These are phyloP conservation scores for Eucalyptus viminalis DNA, from an alignment of 345 rosid genomes.

Conservation along the genomic window DNA sequence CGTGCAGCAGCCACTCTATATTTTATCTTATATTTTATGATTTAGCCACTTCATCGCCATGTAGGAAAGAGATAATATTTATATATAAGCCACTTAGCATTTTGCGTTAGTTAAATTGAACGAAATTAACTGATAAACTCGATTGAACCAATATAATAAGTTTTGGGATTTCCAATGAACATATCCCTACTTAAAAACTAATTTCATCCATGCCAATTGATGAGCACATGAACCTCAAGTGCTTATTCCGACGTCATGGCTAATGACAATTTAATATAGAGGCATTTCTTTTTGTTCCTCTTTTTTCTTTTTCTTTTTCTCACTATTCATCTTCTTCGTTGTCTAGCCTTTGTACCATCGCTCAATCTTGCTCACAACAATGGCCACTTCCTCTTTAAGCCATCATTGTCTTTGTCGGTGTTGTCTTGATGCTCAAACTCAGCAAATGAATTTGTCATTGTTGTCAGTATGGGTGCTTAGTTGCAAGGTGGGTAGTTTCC, in stretches of 20 bases:
- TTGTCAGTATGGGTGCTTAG: no score
- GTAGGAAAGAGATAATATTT: no score
- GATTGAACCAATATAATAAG: no score
- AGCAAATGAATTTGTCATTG: not conserved
- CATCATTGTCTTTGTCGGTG: not conserved
- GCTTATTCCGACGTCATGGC: not conserved
- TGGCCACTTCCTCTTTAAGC: not conserved
- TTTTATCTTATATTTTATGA: no score
- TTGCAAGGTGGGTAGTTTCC: no score
- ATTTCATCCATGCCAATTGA: not conserved
- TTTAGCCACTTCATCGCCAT: no score
- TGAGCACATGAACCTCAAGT: not conserved
- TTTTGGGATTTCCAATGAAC: no score
- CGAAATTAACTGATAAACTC: fast-evolving
- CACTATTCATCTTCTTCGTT: not conserved
- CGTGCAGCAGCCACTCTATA: no score
- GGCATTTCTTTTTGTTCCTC: not conserved
- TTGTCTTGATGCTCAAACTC: not conserved
- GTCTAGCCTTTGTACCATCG: not conserved
- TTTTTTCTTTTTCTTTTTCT: no score
- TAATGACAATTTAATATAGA: not conserved
- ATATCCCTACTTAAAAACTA: not conserved
- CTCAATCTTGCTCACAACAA: not conserved
- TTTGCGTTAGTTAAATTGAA: no score
- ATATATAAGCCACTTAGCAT: no score